A percentile compares a stretch with the other conserved stretches of the same genome.
These are phyloP conservation scores for Pleurotus sapidus DNA, from an alignment of 768 basidiomycete genomes.

Conservation along the genomic window DNA sequence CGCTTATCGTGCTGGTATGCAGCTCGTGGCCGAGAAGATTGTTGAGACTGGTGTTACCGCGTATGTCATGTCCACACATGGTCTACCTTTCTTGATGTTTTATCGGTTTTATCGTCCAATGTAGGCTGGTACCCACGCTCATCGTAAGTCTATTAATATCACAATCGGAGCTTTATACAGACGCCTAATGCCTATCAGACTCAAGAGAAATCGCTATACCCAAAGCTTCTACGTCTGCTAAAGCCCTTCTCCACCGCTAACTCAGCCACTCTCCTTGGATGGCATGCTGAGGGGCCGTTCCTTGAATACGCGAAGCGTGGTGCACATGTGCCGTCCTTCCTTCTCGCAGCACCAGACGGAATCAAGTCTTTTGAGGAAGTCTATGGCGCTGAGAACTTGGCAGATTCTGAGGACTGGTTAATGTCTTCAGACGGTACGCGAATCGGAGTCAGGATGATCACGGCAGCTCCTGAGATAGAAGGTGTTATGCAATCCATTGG, in stretches of 20 bases:
- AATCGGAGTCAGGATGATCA: conserved; percentile 74
- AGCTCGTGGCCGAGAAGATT: conserved; percentile 70
- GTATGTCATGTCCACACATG: conserved; percentile 37
- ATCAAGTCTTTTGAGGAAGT: conserved; percentile 68
- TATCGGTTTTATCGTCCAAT: conserved; percentile 12
- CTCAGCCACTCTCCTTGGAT: conserved; percentile 79
- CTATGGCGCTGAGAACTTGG: conserved; percentile 68
- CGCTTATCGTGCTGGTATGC: conserved; percentile 64
- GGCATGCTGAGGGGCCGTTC: conserved; percentile 92
- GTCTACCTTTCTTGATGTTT: conserved; percentile 17
- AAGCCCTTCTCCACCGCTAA: conserved; percentile 60
- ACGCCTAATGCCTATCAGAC: conserved; percentile 43
- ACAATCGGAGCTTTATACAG: background rate
- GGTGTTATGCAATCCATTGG: conserved; percentile 75
- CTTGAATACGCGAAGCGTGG: conserved; percentile 80
- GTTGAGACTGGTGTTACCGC: conserved; percentile 88
- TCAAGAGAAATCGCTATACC: conserved; percentile 73
- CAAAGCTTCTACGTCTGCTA: conserved; percentile 64
- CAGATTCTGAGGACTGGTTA: conserved; percentile 64
- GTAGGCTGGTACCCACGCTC: conserved; percentile 60
- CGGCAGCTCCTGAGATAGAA: conserved; percentile 81
- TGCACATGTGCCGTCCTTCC: conserved; percentile 70
- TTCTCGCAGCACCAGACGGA: conserved; percentile 60
- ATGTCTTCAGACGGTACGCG: conserved; percentile 43
- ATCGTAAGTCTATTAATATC: conserved; percentile 48